Conservation (phyloP, 768 basidiomycete species). For the Mycena venus region DNA sequence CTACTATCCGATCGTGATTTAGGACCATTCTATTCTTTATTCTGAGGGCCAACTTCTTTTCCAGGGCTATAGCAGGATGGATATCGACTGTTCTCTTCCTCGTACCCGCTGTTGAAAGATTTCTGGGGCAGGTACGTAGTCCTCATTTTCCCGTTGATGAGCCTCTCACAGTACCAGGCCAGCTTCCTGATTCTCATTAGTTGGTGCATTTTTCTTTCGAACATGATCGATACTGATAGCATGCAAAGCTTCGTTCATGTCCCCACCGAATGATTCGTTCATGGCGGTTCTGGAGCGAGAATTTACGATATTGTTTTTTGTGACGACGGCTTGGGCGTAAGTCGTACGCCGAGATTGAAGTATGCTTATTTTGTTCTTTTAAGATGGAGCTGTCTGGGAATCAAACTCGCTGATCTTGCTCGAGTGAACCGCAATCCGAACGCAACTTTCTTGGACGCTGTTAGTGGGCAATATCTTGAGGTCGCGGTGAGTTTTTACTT, state of each 20-base stretch:
- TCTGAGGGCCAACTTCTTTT: not conserved
- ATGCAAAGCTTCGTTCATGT: slow-evolving; percentile 68
- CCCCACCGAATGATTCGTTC: slow-evolving; percentile 78
- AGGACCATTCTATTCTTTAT: not conserved
- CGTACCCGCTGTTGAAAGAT: slow-evolving; percentile 59
- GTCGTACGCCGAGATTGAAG: slow-evolving; percentile 38
- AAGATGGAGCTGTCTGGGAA: slow-evolving; percentile 78
- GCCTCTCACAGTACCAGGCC: slow-evolving; percentile 56
- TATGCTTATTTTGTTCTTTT: not conserved
- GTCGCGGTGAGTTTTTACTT: slow-evolving; percentile 45
- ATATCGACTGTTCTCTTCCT: slow-evolving; percentile 69
- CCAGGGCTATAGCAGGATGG: slow-evolving; percentile 69
- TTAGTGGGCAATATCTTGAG: slow-evolving; percentile 72
- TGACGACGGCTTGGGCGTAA: slow-evolving; percentile 70
- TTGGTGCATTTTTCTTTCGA: slow-evolving; percentile 35
- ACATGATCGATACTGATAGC: slow-evolving; percentile 3
- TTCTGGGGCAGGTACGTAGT: slow-evolving; percentile 69
- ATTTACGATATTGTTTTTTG: slow-evolving; percentile 63
- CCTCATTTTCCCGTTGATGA: not conserved
- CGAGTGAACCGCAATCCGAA: slow-evolving; percentile 57
- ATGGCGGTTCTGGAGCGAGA: slow-evolving; percentile 79
- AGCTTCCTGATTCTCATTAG: slow-evolving; percentile 76
- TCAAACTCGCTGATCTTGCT: slow-evolving; percentile 71
- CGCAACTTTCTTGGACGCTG: slow-evolving; percentile 53
- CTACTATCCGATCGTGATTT: slow-evolving; percentile 64